These are phyloP conservation scores for Ogataea ganodermae DNA, from an alignment of 805 yeast species.

Conservation along the genomic window DNA sequence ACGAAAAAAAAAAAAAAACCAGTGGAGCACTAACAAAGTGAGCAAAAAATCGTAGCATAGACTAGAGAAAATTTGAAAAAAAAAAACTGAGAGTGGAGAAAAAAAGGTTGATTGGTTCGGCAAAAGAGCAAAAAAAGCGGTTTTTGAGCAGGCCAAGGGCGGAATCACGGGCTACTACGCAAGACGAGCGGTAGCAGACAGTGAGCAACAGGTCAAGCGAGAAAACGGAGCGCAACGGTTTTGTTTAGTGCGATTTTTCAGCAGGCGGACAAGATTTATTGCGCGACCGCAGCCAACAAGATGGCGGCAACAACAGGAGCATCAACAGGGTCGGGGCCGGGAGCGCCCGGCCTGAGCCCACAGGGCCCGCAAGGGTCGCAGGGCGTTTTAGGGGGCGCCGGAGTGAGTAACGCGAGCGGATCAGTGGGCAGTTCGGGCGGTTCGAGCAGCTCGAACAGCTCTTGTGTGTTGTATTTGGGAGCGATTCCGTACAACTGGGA, in stretches of 20 bases:
- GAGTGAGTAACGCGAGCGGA: neutral
- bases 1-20: conserved; percentile 12
- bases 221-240: neutral
- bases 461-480: conserved; percentile 59
- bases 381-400: neutral
- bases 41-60: conserved; percentile 3
- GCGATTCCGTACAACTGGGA: conserved; percentile 74
- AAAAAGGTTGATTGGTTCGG: too few species aligned
- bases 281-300: conserved; percentile 1
- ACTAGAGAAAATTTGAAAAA: conserved; percentile 5
- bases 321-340: neutral
- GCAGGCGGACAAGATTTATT: neutral
- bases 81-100: conserved; percentile 5
- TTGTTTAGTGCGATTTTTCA: conserved; percentile 2
- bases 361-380: neutral
- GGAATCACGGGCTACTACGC: conserved; percentile 1
- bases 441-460: conserved; percentile 26
- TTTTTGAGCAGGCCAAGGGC: conserved; percentile 2
- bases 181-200: conserved; percentile 4
- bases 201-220: neutral
- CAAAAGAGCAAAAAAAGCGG: conserved; percentile 3
- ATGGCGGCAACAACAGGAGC: conserved; percentile 3
- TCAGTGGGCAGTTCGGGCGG: conserved; percentile 7
- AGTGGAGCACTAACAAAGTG: conserved; percentile 15
- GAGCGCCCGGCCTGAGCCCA: neutral